These are phyloP conservation scores for Coriolopsis trogii DNA, from an alignment of 1,284 basidiomycete species.

Conservation along the genomic window DNA sequence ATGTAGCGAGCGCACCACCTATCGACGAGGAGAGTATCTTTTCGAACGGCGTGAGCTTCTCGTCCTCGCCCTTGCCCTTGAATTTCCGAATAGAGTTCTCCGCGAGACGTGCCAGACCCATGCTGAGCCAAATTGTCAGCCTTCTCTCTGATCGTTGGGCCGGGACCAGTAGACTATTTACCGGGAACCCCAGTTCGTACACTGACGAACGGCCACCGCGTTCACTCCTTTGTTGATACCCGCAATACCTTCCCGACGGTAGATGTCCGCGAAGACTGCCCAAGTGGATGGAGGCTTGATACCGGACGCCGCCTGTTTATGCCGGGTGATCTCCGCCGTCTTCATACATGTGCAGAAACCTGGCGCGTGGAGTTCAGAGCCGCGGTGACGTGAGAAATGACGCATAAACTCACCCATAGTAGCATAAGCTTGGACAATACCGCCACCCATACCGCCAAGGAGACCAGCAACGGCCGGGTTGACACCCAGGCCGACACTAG, in stretches of 20 bases:
- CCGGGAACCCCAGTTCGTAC: constrained; percentile 99
- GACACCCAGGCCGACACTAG: constrained; percentile 65
- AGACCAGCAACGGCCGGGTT: constrained; percentile 86
- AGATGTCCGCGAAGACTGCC: constrained; percentile 94
- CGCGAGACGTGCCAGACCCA: constrained; percentile 96
- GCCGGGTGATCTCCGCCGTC: constrained; percentile 97
- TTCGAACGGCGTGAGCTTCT: constrained; percentile 79
- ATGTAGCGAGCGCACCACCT: constrained; percentile 95
- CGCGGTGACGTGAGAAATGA: neutral
- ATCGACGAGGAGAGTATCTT: constrained; percentile 91
- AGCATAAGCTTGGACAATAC: constrained; percentile 97
- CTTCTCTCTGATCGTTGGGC: neutral
- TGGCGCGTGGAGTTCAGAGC: constrained; percentile 35
- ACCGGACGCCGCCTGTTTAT: constrained; percentile 92
- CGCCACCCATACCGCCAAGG: constrained; percentile 96
- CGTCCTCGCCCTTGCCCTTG: constrained; percentile 76
- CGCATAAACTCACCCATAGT: constrained; percentile 85
- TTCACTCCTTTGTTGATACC: constrained; percentile 99
- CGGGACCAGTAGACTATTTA: constrained; percentile 39
- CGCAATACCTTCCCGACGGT: constrained; percentile 88
- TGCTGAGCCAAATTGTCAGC: constrained; percentile 50
- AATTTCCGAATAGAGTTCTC: constrained; percentile 81
- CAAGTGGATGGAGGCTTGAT: constrained; percentile 93
- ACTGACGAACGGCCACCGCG: constrained; percentile 95
- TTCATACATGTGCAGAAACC: constrained; percentile 99